A percentile compares a stretch with the other conserved stretches of the same genome.
Conservation (phyloP, 768 basidiomycete genomes). For the Auricularia cornea region DNA sequence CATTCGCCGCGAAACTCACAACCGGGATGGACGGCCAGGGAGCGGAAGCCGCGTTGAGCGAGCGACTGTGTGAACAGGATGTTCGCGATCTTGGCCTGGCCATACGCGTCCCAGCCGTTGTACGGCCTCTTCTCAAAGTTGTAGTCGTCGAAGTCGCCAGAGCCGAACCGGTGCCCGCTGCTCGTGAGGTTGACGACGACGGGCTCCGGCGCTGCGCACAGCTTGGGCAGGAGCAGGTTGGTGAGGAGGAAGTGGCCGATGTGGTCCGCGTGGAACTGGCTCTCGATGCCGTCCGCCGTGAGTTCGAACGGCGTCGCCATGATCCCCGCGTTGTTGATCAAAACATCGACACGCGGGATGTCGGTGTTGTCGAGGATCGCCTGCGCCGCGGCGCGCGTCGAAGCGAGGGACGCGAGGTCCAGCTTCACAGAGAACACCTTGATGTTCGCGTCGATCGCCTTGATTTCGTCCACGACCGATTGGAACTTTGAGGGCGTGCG, state of each 20-base stretch:
- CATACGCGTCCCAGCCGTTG: constrained; percentile 14
- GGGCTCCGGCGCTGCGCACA: not conserved
- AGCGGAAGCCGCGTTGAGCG: not conserved
- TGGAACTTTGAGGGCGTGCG: constrained; percentile 15
- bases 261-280: not conserved
- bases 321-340: constrained; percentile 6
- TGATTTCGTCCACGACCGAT: constrained; percentile 67
- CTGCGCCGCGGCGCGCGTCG: constrained; percentile 2
- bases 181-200: not conserved
- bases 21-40: not conserved
- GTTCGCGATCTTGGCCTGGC: constrained; percentile 34
- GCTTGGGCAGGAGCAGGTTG: constrained; percentile 1
- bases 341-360: constrained; percentile 4
- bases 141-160: not conserved
- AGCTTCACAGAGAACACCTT: constrained; percentile 1
- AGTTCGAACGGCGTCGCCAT: not conserved
- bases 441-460: constrained; percentile 21
- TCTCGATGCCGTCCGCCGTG: not conserved
- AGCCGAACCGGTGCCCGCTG: not conserved
- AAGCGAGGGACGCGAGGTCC: constrained; percentile 1
- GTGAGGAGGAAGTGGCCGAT: not conserved
- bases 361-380: constrained; percentile 3
- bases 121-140: not conserved
- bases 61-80: constrained; percentile 27
- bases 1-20: not conserved